Percentiles rank a stretch among this genome's conserved stretches.
Conservation (phyloP, 805 yeast genomes). For the Ogataea trehaloabstinens region DNA sequence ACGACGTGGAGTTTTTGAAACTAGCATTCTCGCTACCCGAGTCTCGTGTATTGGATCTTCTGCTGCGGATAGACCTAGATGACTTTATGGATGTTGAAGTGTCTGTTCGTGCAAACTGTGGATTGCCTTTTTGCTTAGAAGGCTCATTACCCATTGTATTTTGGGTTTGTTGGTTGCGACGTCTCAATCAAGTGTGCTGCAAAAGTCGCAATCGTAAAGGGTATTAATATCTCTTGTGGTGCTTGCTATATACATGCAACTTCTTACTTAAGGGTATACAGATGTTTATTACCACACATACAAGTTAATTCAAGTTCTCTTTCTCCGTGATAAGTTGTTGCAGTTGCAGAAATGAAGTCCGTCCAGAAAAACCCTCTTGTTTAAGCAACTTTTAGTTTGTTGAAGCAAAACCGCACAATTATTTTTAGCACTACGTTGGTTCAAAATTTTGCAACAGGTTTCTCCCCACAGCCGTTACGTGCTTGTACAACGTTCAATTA, state of each 20-base stretch:
- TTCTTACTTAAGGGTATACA: neutral
- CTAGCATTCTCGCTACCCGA: constrained; percentile 20
- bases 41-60: constrained; percentile 22
- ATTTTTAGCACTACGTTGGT: constrained; percentile 1
- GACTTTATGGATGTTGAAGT: constrained; percentile 31
- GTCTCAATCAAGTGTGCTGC: constrained; percentile 6
- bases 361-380: neutral
- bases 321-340: too few species aligned
- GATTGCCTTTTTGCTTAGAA: constrained; percentile 28
- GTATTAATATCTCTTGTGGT: neutral
- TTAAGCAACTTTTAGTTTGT: neutral
- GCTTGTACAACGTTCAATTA: too few species aligned
- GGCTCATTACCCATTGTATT: constrained; percentile 34
- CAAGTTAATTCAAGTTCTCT: too few species aligned
- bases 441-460: neutral
- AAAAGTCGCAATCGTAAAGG: neutral
- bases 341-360: too few species aligned
- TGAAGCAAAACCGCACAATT: constrained; percentile 3
- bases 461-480: too few species aligned
- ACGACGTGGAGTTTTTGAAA: constrained; percentile 20
- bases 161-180: constrained; percentile 8
- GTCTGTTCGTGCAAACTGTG: constrained; percentile 30
- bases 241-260: neutral
- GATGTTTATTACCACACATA: too few species aligned
- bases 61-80: constrained; percentile 29